These are phyloP conservation scores for Physcomitrium patens DNA, from an alignment of 225 moss, liverwort and hornwort species.

Conservation along the genomic window DNA sequence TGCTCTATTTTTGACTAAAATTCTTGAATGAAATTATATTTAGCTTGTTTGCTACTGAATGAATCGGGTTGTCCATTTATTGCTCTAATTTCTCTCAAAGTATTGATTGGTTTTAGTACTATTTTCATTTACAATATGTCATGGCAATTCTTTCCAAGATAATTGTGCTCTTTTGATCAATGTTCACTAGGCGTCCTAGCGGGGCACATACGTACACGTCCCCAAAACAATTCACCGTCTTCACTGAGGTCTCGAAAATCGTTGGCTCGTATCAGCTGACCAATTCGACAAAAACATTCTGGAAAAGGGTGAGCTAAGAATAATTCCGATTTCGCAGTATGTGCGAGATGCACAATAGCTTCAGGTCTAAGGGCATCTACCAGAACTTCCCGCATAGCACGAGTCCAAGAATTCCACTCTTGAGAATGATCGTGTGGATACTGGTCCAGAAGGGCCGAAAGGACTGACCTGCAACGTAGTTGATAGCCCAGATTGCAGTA, in stretches of 20 bases:
- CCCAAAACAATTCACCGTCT: background rate
- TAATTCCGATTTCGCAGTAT: slow-evolving; percentile 24
- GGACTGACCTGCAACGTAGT: slow-evolving; percentile 38
- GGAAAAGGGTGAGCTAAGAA: slow-evolving; percentile 50
- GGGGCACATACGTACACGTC: background rate
- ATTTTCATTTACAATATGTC: too few relatives aligned
- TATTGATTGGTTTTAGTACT: too few relatives aligned
- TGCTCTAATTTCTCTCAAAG: too few relatives aligned
- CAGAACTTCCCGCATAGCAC: slow-evolving; percentile 17
- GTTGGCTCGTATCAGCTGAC: background rate
- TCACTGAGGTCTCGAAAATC: background rate
- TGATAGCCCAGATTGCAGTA: background rate
- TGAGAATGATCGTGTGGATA: slow-evolving; percentile 23
- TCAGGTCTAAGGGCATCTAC: slow-evolving; percentile 20
- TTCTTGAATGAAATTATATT: too few relatives aligned
- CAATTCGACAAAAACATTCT: slow-evolving; percentile 43
- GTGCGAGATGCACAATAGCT: slow-evolving; percentile 16
- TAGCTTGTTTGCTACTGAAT: too few relatives aligned
- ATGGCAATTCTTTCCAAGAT: too few relatives aligned
- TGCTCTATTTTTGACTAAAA: background rate
- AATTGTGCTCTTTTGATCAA: background rate
- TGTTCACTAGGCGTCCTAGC: background rate
- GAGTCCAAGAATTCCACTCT: slow-evolving; percentile 27
- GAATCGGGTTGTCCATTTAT: too few relatives aligned
- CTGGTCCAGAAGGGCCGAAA: slow-evolving; percentile 34